A percentile compares a stretch with the other conserved stretches of the same genome.
Evolutionary conservation across 1,284 basidiomycete genomes (phyloP).

Genomic region (Austropuccinia psidii): DNA sequence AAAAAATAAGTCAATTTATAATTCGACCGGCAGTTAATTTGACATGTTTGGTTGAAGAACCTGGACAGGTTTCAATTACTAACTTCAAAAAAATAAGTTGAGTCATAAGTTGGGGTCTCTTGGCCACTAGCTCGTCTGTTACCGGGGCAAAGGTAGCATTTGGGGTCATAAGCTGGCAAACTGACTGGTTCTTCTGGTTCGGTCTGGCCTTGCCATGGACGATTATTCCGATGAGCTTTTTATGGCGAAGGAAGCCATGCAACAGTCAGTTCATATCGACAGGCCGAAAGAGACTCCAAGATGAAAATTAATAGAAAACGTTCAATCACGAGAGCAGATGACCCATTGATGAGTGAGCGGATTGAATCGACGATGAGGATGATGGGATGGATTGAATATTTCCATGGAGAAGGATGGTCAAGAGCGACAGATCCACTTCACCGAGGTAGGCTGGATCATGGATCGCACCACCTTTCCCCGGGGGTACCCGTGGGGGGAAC

Average conservation of each 20-base stretch:
- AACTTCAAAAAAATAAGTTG: slow-evolving; percentile 54
- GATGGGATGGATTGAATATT: slow-evolving; percentile 9
- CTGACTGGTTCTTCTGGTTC: slow-evolving; percentile 55
- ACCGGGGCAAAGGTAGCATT: slow-evolving; percentile 85
- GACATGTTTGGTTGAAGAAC: neutral
- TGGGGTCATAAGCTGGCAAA: slow-evolving; percentile 64
- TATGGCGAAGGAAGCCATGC: neutral
- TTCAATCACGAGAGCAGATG: slow-evolving; percentile 50
- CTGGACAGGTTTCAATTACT: slow-evolving; percentile 37
- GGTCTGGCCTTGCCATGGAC: slow-evolving; percentile 76
- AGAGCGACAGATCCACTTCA: no score
- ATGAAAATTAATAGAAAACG: neutral
- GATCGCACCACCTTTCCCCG: no score
- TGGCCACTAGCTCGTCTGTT: slow-evolving; percentile 71
- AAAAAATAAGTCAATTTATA: slow-evolving; percentile 51
- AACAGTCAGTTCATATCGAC: slow-evolving; percentile 61
- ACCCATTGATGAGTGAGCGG: slow-evolving; percentile 54
- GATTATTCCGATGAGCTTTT: slow-evolving; percentile 54
- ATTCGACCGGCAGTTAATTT: neutral
- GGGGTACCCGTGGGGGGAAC: no score
- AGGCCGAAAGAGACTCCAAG: neutral
- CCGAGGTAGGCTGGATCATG: no score
- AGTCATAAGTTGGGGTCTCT: slow-evolving; percentile 61
- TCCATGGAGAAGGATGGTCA: no score
- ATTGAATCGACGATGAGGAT: slow-evolving; percentile 42